Conservation (phyloP, 2,329 filamentous ascomycete species). For the Blastomyces emzantsi region DNA sequence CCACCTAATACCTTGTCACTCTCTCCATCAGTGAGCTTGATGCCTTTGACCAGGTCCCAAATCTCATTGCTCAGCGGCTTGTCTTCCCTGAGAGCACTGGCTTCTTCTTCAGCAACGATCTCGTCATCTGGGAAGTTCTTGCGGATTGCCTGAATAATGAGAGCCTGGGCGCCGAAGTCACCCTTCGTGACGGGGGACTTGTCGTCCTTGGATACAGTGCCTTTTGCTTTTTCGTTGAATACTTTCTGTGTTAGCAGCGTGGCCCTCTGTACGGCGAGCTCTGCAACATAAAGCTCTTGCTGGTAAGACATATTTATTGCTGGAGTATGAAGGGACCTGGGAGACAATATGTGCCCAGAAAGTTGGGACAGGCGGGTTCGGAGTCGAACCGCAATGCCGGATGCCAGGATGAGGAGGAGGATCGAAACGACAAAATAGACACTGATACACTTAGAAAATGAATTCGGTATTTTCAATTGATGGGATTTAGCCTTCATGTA, state of each 20-base stretch:
- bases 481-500: neutral
- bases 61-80: conserved; percentile 61
- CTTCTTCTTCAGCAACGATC: conserved; percentile 93
- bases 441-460: neutral
- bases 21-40: conserved; percentile 56
- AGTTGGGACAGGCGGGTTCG: conserved; percentile 35
- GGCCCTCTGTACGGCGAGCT: conserved; percentile 81
- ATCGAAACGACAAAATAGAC: conserved; percentile 9
- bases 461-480: neutral
- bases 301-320: conserved; percentile 48
- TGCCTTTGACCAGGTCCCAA: conserved; percentile 71
- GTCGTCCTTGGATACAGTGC: conserved; percentile 89
- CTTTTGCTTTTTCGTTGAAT: conserved; percentile 84
- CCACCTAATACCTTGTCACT: conserved; percentile 63
- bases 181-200: conserved; percentile 95
- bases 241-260: conserved; percentile 66
- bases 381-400: conserved; percentile 29
- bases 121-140: conserved; percentile 84
- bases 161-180: conserved; percentile 93
- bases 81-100: conserved; percentile 66
- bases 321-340: conserved; percentile 18
- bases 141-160: conserved; percentile 85
- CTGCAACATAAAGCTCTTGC: conserved; percentile 71
- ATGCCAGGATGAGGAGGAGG: conserved; percentile 33
- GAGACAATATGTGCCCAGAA: conserved; percentile 23